Evolutionary conservation across 768 basidiomycete genomes (phyloP), one percentile per base, ranked within the genome.

Genomic region (Lactarius trivialis): DNA sequence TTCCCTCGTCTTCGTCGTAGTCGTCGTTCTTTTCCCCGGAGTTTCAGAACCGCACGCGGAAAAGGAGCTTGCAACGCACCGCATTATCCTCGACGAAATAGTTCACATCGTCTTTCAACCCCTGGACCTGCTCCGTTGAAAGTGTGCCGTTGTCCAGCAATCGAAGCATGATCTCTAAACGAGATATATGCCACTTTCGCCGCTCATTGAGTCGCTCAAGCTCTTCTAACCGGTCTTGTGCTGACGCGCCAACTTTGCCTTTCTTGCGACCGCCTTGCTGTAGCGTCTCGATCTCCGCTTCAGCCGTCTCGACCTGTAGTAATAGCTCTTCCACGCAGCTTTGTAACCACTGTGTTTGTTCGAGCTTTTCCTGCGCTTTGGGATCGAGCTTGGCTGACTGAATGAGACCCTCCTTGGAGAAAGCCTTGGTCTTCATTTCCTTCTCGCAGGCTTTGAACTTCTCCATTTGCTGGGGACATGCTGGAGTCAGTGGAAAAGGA

Each of bases 381-480:
- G 97, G 97, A 75, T 98, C 97, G 26, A 98, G 85, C 70, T 91
- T 93, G 39, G 92, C 83, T 12, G 93, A 92, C 63, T 94, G 92
- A 64, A 89, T 97, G 45, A 99, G 81, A 45, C 97, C 97, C 75
- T 98, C 97, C 72, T 98, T 99, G 21, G 95, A 98, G 76, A 98
- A 99, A 0, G 97, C 97, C 75, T 99, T 99, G 61, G 97, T 98
- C 82, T 99, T 99, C 96, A 98, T 98, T 77, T 99, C 97, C 79
- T 98, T 99, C 79, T 99, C 97, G 77, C 95, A 94, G 26, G 96
- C 96, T 71, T 99, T 99, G 85, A 99, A 99, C 73, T 93, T 95
- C 79, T 99, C 97, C 97, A 99, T 99, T 98, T 98, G 97, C 97
- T 98, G 75, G 60, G 64, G 61, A 72, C 60, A 61, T 57, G 60